Evolutionary conservation across 352 stramenopile genomes (phyloP), one percentile per base, ranked within the genome.

Genomic region (Globisporangium nodosum): DNA sequence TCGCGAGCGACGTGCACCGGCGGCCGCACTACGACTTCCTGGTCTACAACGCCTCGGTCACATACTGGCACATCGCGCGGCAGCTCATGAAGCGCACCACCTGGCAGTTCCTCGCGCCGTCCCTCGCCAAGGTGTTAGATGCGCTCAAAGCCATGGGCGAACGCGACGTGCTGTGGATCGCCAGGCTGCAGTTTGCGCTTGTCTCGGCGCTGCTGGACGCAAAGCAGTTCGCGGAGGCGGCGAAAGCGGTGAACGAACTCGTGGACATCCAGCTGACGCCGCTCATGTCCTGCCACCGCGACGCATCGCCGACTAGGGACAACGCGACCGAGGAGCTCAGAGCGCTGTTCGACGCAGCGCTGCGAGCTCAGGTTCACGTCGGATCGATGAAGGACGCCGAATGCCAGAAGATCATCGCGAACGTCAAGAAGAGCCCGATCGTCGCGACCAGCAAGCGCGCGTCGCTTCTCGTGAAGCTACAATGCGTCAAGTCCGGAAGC

Each of bases 1-100:
- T 97, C 24, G 87, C 86, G 18, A 76, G 69, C 2, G 73, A 91
- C 21, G 58, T 67, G 1, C 70, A 62, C 18, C 84, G 85, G 7
- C 78, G 85, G 0, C 78, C 80, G 12, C 62, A 66, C 12, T 97
- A 97, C 70, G 78, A 95, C 53, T 97, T 97, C 58, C 74, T 97
- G 16, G 74, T 97, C 53, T 97, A 96, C 83, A 97, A 97, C 54
- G 85, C 85, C 12, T 96, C 84, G 0, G 76, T 97, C 12, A 76
- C 78, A 31, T 94, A 92, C 54, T 97, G 89, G 89, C 81, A 83
- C 20, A 78, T 96, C 50, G 74, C 85, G 49, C 71, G 88, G 5
- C 77, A 86, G 55, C 69, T 96, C 30, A 92, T 97, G 74, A 93
- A 94, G 54, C 66, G 69, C 13, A 73, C 75, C 4, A 90, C 71